A percentile compares a stretch with the other conserved stretches of the same genome.
Evolutionary conservation across 106 monocot species (phyloP).

Genomic region (Dendrobium officinale): DNA sequence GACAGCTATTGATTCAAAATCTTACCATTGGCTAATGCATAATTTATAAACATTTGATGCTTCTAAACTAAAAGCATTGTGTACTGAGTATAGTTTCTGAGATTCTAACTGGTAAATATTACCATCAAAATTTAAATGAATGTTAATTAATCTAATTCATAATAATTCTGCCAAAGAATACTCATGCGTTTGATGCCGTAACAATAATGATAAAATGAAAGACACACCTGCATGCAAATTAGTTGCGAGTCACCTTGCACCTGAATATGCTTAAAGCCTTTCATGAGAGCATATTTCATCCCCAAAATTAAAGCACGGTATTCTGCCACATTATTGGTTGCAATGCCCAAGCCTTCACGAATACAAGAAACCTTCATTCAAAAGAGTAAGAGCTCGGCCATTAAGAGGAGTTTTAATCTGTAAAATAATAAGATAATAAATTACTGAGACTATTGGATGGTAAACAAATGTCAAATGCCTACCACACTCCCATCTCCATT

Average conservation of each 20-base stretch:
- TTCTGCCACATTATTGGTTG: constrained; percentile 70
- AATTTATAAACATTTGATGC: too few species aligned
- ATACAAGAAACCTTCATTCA: constrained; percentile 35
- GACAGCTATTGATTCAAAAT: too few species aligned
- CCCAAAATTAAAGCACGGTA: constrained; percentile 65
- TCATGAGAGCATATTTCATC: constrained; percentile 42
- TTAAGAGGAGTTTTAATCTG: background rate
- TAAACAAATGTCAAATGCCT: background rate
- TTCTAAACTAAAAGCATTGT: too few species aligned
- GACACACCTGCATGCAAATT: constrained; percentile 57
- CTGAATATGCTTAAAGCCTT: constrained; percentile 43
- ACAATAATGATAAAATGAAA: background rate
- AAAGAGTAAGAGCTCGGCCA: background rate
- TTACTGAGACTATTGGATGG: background rate
- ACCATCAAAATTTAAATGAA: background rate
- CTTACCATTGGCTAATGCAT: too few species aligned
- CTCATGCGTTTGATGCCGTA: background rate
- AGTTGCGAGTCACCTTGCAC: constrained; percentile 59
- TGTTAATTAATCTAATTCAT: background rate
- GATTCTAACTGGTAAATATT: background rate
- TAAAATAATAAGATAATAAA: background rate
- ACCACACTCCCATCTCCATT: constrained; percentile 7
- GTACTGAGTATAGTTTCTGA: background rate
- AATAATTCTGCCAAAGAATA: background rate
- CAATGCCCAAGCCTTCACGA: constrained; percentile 61